phyloP scores from a whole-genome alignment of 2,329 filamentous ascomycete genomes.

The Aspergillus glaucus region DNA sequence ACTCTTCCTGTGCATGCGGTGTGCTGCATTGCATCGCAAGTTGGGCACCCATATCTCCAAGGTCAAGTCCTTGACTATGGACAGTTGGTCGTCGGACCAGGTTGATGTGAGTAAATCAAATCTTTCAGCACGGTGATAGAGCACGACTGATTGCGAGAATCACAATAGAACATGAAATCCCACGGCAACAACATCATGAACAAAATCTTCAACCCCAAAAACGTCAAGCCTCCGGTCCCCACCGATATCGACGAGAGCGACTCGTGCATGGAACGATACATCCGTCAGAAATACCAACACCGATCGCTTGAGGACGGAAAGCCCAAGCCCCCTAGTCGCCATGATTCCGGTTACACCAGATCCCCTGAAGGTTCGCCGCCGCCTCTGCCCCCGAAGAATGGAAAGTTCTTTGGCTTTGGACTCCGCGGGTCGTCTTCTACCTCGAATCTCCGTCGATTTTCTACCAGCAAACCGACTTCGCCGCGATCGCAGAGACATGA shows the following conservation, averaged over 20 bases:
- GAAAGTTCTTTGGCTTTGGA: slow-evolving; percentile 57
- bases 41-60: slow-evolving; percentile 97
- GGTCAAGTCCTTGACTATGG: slow-evolving; percentile 98
- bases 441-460: slow-evolving; percentile 55
- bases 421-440: slow-evolving; percentile 65
- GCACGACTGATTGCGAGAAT: slow-evolving; percentile 56
- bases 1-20: slow-evolving; percentile 96
- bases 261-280: slow-evolving; percentile 89
- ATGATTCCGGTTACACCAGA: slow-evolving; percentile 52
- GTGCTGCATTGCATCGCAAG: slow-evolving; percentile 90
- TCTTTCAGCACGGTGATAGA: neutral
- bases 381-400: slow-evolving; percentile 55
- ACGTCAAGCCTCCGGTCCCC: slow-evolving; percentile 74
- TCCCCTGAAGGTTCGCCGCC: slow-evolving; percentile 51
- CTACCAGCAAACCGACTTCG: slow-evolving; percentile 48
- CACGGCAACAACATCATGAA: slow-evolving; percentile 84
- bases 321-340: slow-evolving; percentile 42
- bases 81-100: slow-evolving; percentile 92
- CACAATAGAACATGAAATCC: slow-evolving; percentile 77
- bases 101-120: slow-evolving; percentile 65
- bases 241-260: slow-evolving; percentile 90
- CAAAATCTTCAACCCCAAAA: slow-evolving; percentile 79
- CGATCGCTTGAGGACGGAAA: slow-evolving; percentile 46
- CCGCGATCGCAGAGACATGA: slow-evolving; percentile 19
- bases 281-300: slow-evolving; percentile 86